phyloP scores from a whole-genome alignment of 306 rosid genomes.

The Cajanus cajan region DNA sequence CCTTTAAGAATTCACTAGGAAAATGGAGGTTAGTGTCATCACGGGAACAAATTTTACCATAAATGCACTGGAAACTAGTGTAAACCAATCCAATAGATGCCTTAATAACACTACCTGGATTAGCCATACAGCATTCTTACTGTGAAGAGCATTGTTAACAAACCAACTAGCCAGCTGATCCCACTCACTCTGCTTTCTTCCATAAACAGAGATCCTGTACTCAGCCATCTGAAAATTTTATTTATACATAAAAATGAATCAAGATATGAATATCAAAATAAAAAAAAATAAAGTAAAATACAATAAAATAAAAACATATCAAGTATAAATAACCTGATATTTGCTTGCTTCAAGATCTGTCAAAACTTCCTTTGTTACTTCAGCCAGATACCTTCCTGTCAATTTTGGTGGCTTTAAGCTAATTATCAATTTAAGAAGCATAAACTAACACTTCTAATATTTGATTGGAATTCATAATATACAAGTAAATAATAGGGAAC shows the following conservation, averaged over 20 bases:
- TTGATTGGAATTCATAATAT: constrained; percentile 20
- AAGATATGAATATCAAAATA: constrained; percentile 1
- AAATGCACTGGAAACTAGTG: background rate
- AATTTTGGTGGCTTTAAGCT: constrained; percentile 28
- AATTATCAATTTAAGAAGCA: constrained; percentile 10
- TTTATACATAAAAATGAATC: constrained; percentile 14
- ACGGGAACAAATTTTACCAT: background rate
- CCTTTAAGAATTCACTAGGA: background rate
- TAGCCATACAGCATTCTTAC: constrained; percentile 86
- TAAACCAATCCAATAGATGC: constrained; percentile 15
- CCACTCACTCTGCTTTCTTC: constrained; percentile 95
- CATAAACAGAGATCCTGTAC: constrained; percentile 87
- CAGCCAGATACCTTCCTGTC: constrained; percentile 84
- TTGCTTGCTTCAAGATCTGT: constrained; percentile 83
- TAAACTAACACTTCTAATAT: constrained; percentile 19
- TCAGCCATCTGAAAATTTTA: constrained; percentile 76
- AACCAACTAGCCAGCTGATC: constrained; percentile 95
- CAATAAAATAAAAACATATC: background rate
- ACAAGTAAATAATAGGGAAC: constrained; percentile 10
- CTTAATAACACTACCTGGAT: constrained; percentile 64
- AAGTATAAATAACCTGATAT: constrained; percentile 60
- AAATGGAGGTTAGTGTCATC: background rate
- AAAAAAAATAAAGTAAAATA: background rate
- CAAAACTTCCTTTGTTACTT: constrained; percentile 80
- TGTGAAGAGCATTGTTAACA: constrained; percentile 72